Percentiles rank a stretch among this genome's conserved stretches.
Evolutionary conservation across 176 grass and related monocot species (phyloP).

Genomic region (Juncus effusus): DNA sequence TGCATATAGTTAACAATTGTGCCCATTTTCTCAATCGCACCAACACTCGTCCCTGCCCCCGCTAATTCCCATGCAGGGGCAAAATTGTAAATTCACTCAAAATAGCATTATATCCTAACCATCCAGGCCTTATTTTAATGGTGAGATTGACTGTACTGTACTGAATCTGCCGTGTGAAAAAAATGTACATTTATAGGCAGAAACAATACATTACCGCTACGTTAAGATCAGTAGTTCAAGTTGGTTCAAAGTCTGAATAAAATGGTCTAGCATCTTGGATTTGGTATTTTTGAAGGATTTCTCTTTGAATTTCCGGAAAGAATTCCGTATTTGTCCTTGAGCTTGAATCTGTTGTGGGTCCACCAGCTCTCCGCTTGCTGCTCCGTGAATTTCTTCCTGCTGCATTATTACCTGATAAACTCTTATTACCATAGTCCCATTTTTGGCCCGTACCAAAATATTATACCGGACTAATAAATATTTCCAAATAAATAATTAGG

Average conservation of each 20-base stretch:
- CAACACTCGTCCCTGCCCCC: neutral
- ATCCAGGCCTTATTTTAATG: too few species aligned
- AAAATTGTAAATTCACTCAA: conserved; percentile 5
- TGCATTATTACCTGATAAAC: conserved; percentile 21
- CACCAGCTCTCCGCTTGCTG: conserved; percentile 63
- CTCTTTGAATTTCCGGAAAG: conserved; percentile 33
- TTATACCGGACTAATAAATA: neutral
- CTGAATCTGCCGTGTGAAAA: neutral
- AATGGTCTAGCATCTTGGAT: conserved; percentile 19
- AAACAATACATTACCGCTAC: neutral
- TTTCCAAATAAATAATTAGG: neutral
- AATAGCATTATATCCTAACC: neutral
- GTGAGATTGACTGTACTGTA: too few species aligned
- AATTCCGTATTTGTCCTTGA: conserved; percentile 52
- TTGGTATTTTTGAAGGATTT: conserved; percentile 8
- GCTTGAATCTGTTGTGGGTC: conserved; percentile 37
- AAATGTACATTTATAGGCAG: conserved; percentile 34
- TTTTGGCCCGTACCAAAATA: too few species aligned
- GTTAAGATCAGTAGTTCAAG: neutral
- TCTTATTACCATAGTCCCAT: too few species aligned
- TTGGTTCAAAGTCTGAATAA: conserved; percentile 9
- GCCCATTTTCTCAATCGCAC: neutral
- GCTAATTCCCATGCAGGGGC: neutral
- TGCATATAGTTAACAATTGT: too few species aligned
- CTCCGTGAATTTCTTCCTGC: conserved; percentile 58